A percentile compares a stretch with the other conserved stretches of the same genome.
These are phyloP conservation scores for Phenoliferia sp. DNA, from an alignment of 1,284 basidiomycete genomes.

Conservation along the genomic window DNA sequence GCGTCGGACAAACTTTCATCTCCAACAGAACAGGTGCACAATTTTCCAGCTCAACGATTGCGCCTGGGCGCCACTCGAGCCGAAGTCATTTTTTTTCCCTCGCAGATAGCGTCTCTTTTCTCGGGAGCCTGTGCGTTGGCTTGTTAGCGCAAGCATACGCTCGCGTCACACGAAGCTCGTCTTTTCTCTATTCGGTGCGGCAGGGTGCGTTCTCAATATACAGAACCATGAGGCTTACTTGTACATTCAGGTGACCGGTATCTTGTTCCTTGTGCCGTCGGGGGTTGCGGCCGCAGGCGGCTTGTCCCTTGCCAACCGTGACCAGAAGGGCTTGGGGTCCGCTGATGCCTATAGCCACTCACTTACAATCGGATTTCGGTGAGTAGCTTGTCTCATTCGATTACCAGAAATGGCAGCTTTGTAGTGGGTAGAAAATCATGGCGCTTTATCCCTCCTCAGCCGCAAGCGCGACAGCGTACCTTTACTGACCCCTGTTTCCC, in stretches of 20 bases:
- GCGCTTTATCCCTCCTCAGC: too few species aligned
- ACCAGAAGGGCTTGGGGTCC: not conserved
- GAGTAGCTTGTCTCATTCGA: too few species aligned
- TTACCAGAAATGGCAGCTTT: too few species aligned
- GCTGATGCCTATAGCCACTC: not conserved
- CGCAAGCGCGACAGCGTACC: too few species aligned
- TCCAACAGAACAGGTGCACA: not conserved
- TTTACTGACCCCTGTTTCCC: too few species aligned
- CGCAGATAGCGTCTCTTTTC: not conserved
- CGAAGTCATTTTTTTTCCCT: not conserved
- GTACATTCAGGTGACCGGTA: too few species aligned
- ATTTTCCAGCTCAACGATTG: not conserved
- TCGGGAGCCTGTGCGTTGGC: not conserved
- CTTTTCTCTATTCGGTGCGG: not conserved
- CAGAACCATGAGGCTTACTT: too few species aligned
- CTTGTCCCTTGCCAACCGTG: not conserved
- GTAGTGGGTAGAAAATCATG: too few species aligned
- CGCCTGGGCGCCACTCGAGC: too few species aligned
- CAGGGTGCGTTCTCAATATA: too few species aligned
- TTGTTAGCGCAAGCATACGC: not conserved
- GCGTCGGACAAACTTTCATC: not conserved
- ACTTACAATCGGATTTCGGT: not conserved
- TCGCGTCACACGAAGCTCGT: not conserved
- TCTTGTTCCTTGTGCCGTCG: not conserved
- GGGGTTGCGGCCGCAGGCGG: not conserved